Base-by-base conservation (phyloP, 768 basidiomycete genomes). In the Chlorophyllum brunneum region DNA sequence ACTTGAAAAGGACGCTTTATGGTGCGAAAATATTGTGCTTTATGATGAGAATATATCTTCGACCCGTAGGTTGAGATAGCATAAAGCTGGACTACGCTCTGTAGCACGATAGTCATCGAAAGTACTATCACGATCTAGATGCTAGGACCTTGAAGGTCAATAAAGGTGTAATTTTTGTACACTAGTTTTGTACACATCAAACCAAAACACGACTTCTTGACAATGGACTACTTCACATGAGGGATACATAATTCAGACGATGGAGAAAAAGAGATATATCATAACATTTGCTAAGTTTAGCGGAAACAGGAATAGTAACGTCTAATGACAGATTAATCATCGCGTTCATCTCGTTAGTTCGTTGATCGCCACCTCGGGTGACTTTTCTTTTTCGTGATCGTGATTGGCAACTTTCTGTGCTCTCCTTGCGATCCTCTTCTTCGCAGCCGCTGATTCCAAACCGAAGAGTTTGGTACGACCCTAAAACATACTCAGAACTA, bases 391-490 rank as follows among this genome's bases (percentile, higher is more conserved):
- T 20, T 39, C 51, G 15, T 30, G 33, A 13, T 52, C 27, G 15
- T 51, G 29, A 9, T n/a, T 20, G n/a, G n/a, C 23, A 3, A 18
- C 30, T 5, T 33, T 51, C 22, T 52, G 13, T 20, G 42, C 51
- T 11, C 26, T 37, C n/a, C 27, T 37, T 5, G 23, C 51, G n/a
- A 20, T 41, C 20, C 49, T 20, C 23, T 30, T 34, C 20, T 30
- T 58, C 15, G 71, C 81, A 10, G 75, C 75, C 0, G 75, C 76
- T 11, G 79, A 81, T 62, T 87, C 81, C 44, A 60, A 60, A 15
- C 85, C 83, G 38, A 86, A 64, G 44, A 88, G 51, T 48, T 65
- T 82, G n/a, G 78, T 81, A 34, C 86, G 81, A 33, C 86, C 85
- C 84, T 85, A 59, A 23, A 30, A 42, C 4, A n/a, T 24, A 9